Base-by-base conservation (phyloP, 2,329 filamentous ascomycete species). In the Fusarium acutatum region DNA sequence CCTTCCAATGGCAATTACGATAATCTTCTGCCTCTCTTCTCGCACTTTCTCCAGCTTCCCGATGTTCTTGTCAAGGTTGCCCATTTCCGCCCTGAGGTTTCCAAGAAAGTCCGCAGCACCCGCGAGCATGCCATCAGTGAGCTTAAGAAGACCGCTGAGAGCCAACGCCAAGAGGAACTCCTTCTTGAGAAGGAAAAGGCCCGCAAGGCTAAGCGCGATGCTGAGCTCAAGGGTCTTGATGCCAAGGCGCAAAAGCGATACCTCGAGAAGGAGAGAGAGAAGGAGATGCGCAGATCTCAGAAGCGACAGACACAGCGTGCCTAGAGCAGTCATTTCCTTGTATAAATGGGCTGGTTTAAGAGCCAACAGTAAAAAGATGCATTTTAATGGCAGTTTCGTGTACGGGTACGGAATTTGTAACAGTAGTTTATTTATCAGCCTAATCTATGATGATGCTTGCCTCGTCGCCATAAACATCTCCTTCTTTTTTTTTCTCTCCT, bases 121-220 rank as follows among this genome's bases (percentile, higher is more conserved):
- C 94, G 96, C 73, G 96, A 98, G 47, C 92, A 94, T 64, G 92
- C 94, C 78, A 89, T 93, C 78, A 89, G 89, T 80, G 93, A 93
- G 85, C 91, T 99, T 79, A 91, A 93, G 82, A 95, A 93, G 84
- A 85, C 89, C 1, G 90, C 92, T 60, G 94, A 98, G 74, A 94
- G 94, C 69, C 88, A 91, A 79, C 94, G 94, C 86, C 92, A 90
- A 80, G 93, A 95, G 84, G 92, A 95, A 86, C 88, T 94, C 30
- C 88, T 91, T 52, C 77, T 87, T 26, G 92, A 94, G 84, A 88
- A 92, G 71, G 92, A 94, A 80, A 90, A 89, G 83, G 86, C 92
- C 81, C 95, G 92, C 84, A 97, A 98, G 86, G 91, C 93, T 79
- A 97, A 98, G 88, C 90, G 95, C 60, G 96, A 98, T 78, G 91